phyloP scores from a whole-genome alignment of 495 filamentous ascomycete genomes.

The Podospora pseudopauciseta region DNA sequence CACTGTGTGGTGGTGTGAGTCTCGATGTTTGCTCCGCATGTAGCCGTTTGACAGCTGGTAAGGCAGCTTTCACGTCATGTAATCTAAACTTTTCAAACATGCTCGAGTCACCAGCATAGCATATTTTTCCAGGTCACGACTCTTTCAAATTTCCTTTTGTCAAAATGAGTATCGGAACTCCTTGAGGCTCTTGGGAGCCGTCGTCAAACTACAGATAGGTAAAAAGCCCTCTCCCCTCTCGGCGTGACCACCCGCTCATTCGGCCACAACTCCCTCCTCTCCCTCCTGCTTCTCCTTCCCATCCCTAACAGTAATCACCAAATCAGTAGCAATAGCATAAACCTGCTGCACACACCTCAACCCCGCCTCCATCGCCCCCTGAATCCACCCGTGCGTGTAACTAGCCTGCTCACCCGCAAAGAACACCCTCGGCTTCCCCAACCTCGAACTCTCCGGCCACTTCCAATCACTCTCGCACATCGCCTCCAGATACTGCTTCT shows the following conservation, averaged over 20 bases:
- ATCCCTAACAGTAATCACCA: no score
- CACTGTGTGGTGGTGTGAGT: neutral
- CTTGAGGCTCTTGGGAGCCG: no score
- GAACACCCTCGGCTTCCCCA: neutral
- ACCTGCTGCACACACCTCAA: constrained; percentile 9
- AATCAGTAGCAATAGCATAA: neutral
- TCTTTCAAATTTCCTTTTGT: neutral
- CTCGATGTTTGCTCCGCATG: neutral
- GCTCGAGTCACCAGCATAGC: neutral
- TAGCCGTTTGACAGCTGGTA: neutral
- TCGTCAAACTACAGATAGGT: no score
- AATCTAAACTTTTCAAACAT: neutral
- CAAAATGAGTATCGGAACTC: no score
- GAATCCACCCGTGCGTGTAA: constrained; percentile 8
- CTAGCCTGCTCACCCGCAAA: constrained; percentile 9
- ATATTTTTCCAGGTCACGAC: neutral
- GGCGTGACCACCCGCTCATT: no score
- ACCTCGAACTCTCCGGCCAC: no score
- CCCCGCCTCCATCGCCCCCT: constrained; percentile 5
- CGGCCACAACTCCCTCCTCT: no score
- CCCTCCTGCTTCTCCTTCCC: no score
- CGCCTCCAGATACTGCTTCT: no score
- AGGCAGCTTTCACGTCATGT: neutral
- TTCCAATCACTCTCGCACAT: no score
- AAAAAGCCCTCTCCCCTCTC: no score